Evolutionary conservation across 306 rosid genomes (phyloP).

Genomic region (Sicyos baderoa): DNA sequence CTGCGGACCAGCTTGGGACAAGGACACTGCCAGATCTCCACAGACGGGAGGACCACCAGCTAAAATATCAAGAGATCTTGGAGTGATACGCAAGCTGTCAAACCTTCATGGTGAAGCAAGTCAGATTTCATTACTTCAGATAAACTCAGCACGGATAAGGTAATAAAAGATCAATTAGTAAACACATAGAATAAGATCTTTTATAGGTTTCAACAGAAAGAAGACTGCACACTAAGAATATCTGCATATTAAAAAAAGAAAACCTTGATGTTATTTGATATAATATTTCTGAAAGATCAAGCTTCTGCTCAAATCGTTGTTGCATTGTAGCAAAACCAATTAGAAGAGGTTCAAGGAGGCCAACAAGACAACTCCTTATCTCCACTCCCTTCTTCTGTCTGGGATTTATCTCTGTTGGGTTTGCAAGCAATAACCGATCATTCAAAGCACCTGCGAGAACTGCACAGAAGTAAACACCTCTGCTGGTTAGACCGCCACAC

Average conservation of each 20-base stretch:
- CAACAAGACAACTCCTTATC: conserved; percentile 92
- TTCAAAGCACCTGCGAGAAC: conserved; percentile 84
- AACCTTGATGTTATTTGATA: conserved; percentile 98
- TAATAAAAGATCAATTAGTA: neutral
- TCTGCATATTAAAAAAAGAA: conserved; percentile 23
- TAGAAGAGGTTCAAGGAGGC: conserved; percentile 98
- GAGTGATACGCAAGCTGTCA: conserved; percentile 97
- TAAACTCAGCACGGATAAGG: neutral
- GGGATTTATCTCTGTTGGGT: conserved; percentile 79
- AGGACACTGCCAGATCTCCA: conserved; percentile 97
- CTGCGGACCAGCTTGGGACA: conserved; percentile 97
- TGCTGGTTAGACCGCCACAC: conserved; percentile 32
- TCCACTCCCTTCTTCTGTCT: conserved; percentile 76
- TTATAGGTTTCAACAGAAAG: neutral
- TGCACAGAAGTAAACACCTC: conserved; percentile 35
- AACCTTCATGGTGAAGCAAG: conserved; percentile 55
- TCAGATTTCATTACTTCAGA: conserved; percentile 23
- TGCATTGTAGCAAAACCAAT: conserved; percentile 97
- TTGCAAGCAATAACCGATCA: conserved; percentile 78
- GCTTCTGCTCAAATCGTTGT: conserved; percentile 86
- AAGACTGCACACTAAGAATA: neutral
- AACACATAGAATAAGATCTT: neutral
- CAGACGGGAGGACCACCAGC: conserved; percentile 96
- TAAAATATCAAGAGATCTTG: conserved; percentile 89
- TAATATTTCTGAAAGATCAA: conserved; percentile 83